Evolutionary conservation across 371 early-diverging fungal species (phyloP).

Genomic region (Parasitella parasitica): DNA sequence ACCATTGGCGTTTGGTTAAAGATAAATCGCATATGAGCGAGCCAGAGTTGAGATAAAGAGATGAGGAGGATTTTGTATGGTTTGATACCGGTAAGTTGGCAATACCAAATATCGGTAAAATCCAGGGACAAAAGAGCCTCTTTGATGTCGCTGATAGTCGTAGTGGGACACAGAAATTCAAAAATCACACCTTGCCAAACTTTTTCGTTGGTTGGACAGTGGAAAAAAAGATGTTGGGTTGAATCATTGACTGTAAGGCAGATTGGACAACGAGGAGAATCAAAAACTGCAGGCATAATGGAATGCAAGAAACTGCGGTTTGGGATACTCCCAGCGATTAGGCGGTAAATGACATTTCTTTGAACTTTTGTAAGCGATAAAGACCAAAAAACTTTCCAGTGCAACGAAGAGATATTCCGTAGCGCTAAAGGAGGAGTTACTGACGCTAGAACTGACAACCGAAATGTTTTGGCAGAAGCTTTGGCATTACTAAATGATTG

Average conservation of each 20-base stretch:
- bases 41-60: too few relatives aligned
- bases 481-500: too few relatives aligned
- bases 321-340: not conserved
- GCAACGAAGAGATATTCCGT: too few relatives aligned
- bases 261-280: conserved; percentile 4
- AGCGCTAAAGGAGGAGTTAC: too few relatives aligned
- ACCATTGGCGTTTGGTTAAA: too few relatives aligned
- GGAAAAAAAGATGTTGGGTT: conserved; percentile 7
- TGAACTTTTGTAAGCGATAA: too few relatives aligned
- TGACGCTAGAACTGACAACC: too few relatives aligned
- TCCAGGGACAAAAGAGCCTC: not conserved
- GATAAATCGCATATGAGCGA: too few relatives aligned
- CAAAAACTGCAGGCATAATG: conserved; percentile 5
- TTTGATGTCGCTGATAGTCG: not conserved
- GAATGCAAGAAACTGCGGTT: conserved; percentile 5
- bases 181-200: not conserved
- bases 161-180: not conserved
- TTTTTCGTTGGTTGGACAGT: not conserved
- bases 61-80: not conserved
- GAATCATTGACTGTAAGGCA: conserved; percentile 9
- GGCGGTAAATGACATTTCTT: too few relatives aligned
- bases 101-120: not conserved
- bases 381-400: too few relatives aligned
- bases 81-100: not conserved
- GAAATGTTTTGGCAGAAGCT: too few relatives aligned